These are phyloP conservation scores for Flaveria linearis DNA, from an alignment of 129 eudicot species.

Conservation along the genomic window DNA sequence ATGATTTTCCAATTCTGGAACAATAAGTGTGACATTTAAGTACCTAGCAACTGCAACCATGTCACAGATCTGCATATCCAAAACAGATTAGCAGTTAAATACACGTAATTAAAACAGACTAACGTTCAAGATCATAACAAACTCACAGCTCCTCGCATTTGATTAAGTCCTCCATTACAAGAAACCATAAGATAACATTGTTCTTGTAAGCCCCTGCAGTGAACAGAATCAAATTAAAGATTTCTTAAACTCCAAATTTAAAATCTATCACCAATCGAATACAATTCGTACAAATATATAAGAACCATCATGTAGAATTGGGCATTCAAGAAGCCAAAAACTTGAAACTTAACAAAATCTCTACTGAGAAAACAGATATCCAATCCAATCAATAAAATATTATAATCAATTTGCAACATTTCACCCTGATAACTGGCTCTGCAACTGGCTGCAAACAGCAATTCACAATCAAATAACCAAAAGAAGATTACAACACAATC, in stretches of 20 bases:
- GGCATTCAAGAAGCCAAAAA: constrained; percentile 8
- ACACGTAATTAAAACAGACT: neutral
- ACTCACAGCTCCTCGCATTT: constrained; percentile 81
- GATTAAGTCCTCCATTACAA: constrained; percentile 76
- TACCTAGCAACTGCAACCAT: constrained; percentile 72
- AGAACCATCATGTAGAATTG: neutral
- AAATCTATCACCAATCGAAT: neutral
- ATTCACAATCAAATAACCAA: neutral
- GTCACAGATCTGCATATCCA: constrained; percentile 64
- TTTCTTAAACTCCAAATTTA: neutral
- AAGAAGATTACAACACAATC: neutral
- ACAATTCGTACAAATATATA: constrained; percentile 8
- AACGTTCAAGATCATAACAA: neutral
- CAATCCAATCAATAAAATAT: neutral
- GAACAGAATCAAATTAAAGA: constrained; percentile 25
- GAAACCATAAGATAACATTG: constrained; percentile 78
- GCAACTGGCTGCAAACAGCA: no score
- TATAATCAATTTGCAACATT: no score
- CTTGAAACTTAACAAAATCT: neutral
- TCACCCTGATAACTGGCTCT: no score
- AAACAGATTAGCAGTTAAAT: constrained; percentile 8
- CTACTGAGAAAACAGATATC: neutral
- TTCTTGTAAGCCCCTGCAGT: constrained; percentile 62
- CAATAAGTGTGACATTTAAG: constrained; percentile 67
- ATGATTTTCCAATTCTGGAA: constrained; percentile 76